Evolutionary conservation across 2,329 filamentous ascomycete genomes (phyloP).

Genomic region (Stemphylium vesicarium): DNA sequence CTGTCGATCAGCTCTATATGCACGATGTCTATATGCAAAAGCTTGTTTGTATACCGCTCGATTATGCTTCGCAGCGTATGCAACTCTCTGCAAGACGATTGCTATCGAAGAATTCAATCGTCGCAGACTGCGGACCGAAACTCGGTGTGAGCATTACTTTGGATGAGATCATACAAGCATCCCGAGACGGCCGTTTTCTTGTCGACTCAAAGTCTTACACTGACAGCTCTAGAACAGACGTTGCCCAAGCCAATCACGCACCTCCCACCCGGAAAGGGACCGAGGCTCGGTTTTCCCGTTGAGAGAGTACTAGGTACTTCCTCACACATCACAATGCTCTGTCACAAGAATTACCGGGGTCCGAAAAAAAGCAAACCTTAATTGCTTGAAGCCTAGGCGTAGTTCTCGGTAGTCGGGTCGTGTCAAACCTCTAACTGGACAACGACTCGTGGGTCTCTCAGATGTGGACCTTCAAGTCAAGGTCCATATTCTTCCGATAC

Average conservation of each 20-base stretch:
- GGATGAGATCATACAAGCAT: not conserved
- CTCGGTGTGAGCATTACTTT: not conserved
- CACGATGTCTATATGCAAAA: slow-evolving; percentile 4
- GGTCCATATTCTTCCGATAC: not conserved
- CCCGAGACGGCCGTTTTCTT: slow-evolving; percentile 3
- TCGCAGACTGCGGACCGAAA: not conserved
- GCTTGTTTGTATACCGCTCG: slow-evolving; percentile 1
- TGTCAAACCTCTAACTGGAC: not conserved
- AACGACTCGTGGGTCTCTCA: not conserved
- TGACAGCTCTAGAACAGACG: slow-evolving; percentile 3
- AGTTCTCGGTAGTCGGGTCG: slow-evolving; percentile 2
- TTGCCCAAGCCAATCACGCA: slow-evolving; percentile 3
- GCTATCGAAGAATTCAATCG: not conserved
- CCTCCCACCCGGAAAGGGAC: not conserved
- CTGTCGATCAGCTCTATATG: slow-evolving; percentile 9
- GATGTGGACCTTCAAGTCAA: not conserved
- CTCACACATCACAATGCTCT: not conserved
- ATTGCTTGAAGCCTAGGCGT: not conserved
- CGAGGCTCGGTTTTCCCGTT: slow-evolving; percentile 3
- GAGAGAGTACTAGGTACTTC: not conserved
- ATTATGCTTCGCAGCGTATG: not conserved
- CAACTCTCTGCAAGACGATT: not conserved
- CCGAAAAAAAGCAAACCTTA: slow-evolving; percentile 1
- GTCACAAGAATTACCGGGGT: slow-evolving; percentile 4
- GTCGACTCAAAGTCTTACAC: slow-evolving; percentile 8